These are phyloP conservation scores for Dothideomycetes sp. DNA, from an alignment of 2,329 filamentous ascomycete species.

Conservation along the genomic window DNA sequence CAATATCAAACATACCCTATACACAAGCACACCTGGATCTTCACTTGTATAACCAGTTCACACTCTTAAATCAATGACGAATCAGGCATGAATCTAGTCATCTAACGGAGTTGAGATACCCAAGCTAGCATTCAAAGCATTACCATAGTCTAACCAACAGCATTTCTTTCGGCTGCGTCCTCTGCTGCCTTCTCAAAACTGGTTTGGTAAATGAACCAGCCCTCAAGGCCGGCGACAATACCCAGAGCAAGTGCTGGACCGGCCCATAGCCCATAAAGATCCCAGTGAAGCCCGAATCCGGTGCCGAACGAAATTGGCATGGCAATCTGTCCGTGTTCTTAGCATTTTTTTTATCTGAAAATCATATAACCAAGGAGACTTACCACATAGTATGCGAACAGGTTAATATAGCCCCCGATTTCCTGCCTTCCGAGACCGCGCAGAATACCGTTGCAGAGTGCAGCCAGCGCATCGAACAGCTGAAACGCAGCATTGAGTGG, in stretches of 20 bases:
- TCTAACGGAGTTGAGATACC: too few species aligned
- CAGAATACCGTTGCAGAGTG: conserved; percentile 71
- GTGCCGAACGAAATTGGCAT: conserved; percentile 72
- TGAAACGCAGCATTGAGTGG: conserved; percentile 82
- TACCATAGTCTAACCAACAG: too few species aligned
- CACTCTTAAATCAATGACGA: too few species aligned
- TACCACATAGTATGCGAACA: conserved; percentile 69
- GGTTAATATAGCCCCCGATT: conserved; percentile 77
- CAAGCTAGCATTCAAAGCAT: too few species aligned
- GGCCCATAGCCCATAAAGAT: conserved; percentile 65
- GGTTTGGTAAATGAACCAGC: conserved; percentile 42
- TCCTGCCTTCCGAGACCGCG: conserved; percentile 79
- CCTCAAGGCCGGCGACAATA: conserved; percentile 46
- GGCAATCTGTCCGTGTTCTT: conserved; percentile 39
- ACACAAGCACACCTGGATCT: too few species aligned
- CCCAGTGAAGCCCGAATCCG: conserved; percentile 67
- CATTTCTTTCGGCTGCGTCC: conserved; percentile 48
- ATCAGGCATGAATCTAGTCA: too few species aligned
- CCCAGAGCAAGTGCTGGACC: conserved; percentile 52
- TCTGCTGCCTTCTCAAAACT: conserved; percentile 47
- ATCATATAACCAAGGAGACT: conserved; percentile 5
- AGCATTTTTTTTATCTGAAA: neutral
- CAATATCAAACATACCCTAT: too few species aligned
- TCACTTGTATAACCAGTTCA: too few species aligned
- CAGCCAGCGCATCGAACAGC: conserved; percentile 70